Evolutionary conservation across 1,284 basidiomycete genomes (phyloP), one percentile per base, ranked within the genome.

Genomic region (Anthracocystis setariae): DNA sequence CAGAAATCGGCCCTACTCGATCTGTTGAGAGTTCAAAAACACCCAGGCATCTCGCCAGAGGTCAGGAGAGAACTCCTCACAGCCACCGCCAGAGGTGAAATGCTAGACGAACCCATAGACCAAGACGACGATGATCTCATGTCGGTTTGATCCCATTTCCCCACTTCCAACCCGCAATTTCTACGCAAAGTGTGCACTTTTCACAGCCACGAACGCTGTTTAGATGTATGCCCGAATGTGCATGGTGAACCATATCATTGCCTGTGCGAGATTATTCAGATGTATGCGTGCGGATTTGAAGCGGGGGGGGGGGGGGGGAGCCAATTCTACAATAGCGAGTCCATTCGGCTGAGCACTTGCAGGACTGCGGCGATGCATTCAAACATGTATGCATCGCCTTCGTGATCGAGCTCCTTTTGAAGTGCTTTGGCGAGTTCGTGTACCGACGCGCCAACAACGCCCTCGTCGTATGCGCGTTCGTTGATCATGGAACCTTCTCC

Each of bases 1-100:
- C 96, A 99, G 83, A 98, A 98, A 83, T 92, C 96, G 79, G 94
- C 95, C 8, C 85, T 99, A n/a, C 85, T 98, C 55, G 96, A 98
- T 78, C 92, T 98, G 39, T 87, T 96, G 52, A 88, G 94, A 32
- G 90, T 89, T 3, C 91, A 92, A 49, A 89, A 90, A 10, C 96
- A 99, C 83, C 87, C 90, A 1, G 91, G 94, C 77, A 97, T 98
- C 79, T 88, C 91, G 43, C 86, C 89, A 0, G 96, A 99, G 84
- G 90, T 98, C 57, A 88, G 96, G 73, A 85, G 96, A 69, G 96
- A 98, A 83, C 84, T 88, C 33, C 77, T 86, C 38, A 85, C 84
- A 45, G 85, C 84, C 24, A 85, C 86, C 1, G 86, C 86, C 50
- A 79, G 87, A 52, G 87, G 84, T 7, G 84, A 85, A 53, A 76